phyloP scores from a whole-genome alignment of 768 basidiomycete species.

The Suillus placidus region DNA sequence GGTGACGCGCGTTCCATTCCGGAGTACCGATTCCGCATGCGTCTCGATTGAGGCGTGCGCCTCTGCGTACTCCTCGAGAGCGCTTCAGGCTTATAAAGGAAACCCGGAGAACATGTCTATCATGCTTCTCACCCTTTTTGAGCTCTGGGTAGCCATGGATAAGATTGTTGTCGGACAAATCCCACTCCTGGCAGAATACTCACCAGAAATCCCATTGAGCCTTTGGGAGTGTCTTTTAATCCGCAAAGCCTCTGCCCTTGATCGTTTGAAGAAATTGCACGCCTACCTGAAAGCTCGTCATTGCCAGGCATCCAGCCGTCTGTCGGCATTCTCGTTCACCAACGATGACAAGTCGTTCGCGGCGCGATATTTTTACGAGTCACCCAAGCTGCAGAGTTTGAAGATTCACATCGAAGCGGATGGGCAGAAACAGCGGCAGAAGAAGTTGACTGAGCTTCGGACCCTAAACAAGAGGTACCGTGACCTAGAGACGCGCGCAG shows the following conservation, averaged over 20 bases:
- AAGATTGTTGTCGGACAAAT: constrained; percentile 22
- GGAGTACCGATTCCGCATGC: constrained; percentile 18
- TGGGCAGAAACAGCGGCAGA: constrained; percentile 24
- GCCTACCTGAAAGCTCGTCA: constrained; percentile 38
- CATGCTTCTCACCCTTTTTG: constrained; percentile 44
- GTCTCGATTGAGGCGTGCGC: constrained; percentile 26
- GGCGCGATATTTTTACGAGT: constrained; percentile 36
- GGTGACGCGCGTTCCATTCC: constrained; percentile 25
- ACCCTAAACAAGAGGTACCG: too few relatives aligned
- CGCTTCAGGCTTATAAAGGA: constrained; percentile 28
- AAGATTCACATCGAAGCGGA: constrained; percentile 32
- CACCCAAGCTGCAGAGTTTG: constrained; percentile 27
- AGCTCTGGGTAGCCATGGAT: constrained; percentile 43
- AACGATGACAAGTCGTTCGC: constrained; percentile 29
- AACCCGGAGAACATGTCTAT: constrained; percentile 44
- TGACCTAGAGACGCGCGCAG: too few relatives aligned
- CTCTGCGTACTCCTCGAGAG: constrained; percentile 28
- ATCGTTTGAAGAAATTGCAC: constrained; percentile 29
- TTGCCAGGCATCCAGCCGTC: constrained; percentile 9
- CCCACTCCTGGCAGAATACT: constrained; percentile 35
- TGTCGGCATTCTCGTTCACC: constrained; percentile 38
- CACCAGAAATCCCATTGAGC: constrained; percentile 35
- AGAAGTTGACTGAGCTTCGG: constrained; percentile 20
- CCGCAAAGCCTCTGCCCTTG: constrained; percentile 29
- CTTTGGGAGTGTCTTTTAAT: constrained; percentile 35